Evolutionary conservation across 2,329 filamentous ascomycete genomes (phyloP).

Genomic region (Fusarium xyrophilum): DNA sequence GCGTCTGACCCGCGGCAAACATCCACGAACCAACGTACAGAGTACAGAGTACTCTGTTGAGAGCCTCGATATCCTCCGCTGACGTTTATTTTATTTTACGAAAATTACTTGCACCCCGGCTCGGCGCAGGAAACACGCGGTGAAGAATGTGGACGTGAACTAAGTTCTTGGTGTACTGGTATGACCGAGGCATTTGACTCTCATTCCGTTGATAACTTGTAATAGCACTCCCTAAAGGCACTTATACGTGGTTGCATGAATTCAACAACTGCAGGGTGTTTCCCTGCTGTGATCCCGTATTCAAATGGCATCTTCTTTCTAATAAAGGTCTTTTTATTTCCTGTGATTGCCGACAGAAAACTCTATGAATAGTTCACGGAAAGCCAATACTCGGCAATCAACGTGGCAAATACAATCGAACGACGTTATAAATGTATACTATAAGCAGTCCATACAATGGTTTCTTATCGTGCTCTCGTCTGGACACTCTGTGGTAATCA

Average conservation of each 20-base stretch:
- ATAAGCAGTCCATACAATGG: not conserved
- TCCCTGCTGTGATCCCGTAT: constrained; percentile 1
- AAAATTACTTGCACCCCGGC: not conserved
- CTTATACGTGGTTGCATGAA: not conserved
- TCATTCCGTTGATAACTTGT: not conserved
- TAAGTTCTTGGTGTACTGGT: not conserved
- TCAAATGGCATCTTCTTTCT: not conserved
- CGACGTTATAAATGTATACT: not conserved
- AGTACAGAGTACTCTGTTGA: not conserved
- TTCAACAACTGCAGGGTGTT: not conserved
- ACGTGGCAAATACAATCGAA: not conserved
- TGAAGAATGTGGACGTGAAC: not conserved
- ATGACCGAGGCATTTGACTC: not conserved
- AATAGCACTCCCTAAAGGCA: not conserved
- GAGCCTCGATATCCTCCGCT: constrained; percentile 2
- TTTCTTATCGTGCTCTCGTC: not conserved
- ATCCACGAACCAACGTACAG: not conserved
- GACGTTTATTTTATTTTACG: not conserved
- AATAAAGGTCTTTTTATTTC: constrained; percentile 12
- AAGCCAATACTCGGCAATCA: not conserved
- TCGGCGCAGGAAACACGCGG: constrained; percentile 1
- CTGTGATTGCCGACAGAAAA: constrained; percentile 2
- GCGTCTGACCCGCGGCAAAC: constrained; percentile 1
- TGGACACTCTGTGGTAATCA: not conserved
- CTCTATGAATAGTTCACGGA: constrained; percentile 1